phyloP scores from a whole-genome alignment of 2,329 filamentous ascomycete species.

The Arthroderma sp. region DNA sequence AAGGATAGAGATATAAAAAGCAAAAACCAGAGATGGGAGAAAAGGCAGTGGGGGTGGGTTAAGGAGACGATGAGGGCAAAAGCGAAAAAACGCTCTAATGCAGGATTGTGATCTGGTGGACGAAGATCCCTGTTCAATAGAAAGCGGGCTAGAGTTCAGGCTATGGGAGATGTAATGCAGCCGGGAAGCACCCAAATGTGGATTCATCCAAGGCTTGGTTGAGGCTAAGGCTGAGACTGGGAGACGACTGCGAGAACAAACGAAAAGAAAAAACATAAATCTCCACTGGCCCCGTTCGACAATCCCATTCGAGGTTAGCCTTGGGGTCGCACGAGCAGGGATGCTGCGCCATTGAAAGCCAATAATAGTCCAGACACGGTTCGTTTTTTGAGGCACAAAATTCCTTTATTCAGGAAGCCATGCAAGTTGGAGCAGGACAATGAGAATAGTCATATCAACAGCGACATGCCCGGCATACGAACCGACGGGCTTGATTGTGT shows the following conservation, averaged over 20 bases:
- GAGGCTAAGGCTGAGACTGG: slow-evolving; percentile 3
- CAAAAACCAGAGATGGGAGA: neutral
- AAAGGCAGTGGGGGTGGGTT: neutral
- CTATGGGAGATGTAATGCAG: slow-evolving; percentile 3
- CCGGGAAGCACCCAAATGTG: slow-evolving; percentile 3
- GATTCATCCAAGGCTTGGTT: slow-evolving; percentile 1
- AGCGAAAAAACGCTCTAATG: slow-evolving; percentile 5
- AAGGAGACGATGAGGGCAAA: neutral
- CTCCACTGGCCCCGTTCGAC: slow-evolving; percentile 1
- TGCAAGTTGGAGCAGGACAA: no score
- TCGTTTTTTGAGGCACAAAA: no score
- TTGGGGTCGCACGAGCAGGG: slow-evolving; percentile 1
- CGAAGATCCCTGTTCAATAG: slow-evolving; percentile 4
- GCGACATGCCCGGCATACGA: no score
- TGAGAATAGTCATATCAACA: no score
- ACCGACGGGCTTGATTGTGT: neutral
- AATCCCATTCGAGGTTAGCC: slow-evolving; percentile 1
- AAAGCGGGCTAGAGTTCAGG: slow-evolving; percentile 3
- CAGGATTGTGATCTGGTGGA: slow-evolving; percentile 3
- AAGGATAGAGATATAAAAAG: slow-evolving; percentile 4
- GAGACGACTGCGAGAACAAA: neutral
- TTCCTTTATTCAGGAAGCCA: no score
- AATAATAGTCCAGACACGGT: no score
- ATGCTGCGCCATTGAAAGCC: neutral
- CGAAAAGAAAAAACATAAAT: neutral